Evolutionary conservation across 1,139 yeast species (phyloP).

Genomic region (Hyphopichia wangnamkhiaoensis): DNA sequence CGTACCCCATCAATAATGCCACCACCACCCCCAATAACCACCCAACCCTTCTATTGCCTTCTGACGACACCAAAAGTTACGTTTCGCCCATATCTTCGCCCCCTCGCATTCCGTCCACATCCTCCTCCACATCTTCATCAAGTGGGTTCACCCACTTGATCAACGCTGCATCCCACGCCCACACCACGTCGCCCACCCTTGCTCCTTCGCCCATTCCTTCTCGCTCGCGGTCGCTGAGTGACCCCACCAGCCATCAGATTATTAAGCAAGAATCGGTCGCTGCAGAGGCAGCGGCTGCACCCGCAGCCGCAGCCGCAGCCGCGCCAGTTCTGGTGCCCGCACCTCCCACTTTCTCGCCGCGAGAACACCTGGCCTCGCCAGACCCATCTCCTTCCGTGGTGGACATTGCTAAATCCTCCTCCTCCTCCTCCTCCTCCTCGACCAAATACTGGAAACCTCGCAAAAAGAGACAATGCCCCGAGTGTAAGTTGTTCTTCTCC

Average conservation of each 20-base stretch:
- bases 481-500: conserved; percentile 72
- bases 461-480: conserved; percentile 82
- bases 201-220: conserved; percentile 4
- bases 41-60: conserved; percentile 5
- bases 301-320: conserved; percentile 3
- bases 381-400: neutral
- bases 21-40: neutral
- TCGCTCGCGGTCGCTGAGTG: conserved; percentile 5
- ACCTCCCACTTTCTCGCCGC: neutral
- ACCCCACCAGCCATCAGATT: too few species aligned
- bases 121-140: neutral
- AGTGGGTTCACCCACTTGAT: neutral
- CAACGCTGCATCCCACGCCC: conserved; percentile 5
- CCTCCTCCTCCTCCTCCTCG: conserved; percentile 1
- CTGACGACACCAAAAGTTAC: conserved; percentile 6
- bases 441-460: conserved; percentile 47
- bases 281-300: conserved; percentile 2
- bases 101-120: neutral
- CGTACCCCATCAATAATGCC: neutral
- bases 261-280: too few species aligned
- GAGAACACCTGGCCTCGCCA: conserved; percentile 1
- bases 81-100: conserved; percentile 7
- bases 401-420: conserved; percentile 5
- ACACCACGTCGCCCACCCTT: conserved; percentile 5
- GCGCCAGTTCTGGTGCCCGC: conserved; percentile 1